Base-by-base conservation (phyloP, 2,329 filamentous ascomycete genomes). In the Aureobasidium sp. region DNA sequence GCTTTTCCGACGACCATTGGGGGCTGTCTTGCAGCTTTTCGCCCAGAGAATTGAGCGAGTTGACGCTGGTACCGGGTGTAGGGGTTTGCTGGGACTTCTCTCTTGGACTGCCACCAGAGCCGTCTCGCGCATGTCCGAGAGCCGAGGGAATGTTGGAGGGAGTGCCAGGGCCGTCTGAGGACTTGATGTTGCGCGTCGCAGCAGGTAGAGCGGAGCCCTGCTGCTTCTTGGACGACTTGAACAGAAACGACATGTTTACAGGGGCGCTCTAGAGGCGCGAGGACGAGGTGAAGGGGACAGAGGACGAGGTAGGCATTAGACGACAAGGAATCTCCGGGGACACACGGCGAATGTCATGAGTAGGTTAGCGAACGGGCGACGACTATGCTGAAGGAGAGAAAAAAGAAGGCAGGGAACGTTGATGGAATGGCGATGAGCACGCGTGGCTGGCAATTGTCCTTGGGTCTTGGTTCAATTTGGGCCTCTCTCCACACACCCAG, bases 41-140 rank as follows among this genome's bases (percentile, higher is more conserved):
- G n/a, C 27, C 70, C 44, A 91, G 75, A 2, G 89, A 92, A 72
- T 86, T 89, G 66, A 93, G 72, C 1, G 80, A 82, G 69, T 82
- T 85, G 63, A 81, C 79, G 71, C 90, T 93, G 64, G 86, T 86
- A n/a, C 86, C 89, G 5, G 90, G 88, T 6, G 88, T 89, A 54
- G 87, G 84, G 62, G 87, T 85, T 3, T 82, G 77, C 33, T 72
- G 71, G 48, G 65, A 66, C 42, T 70, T 70, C 17, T 60, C 57
- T 22, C 57, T 29, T 24, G 57, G 57, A 11, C 57, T 60, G n/a
- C 57, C 45, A 35, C 35, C 47, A 4, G 54, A 58, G 19, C 70
- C 67, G 29, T 66, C 71, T 65, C 73, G 73, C 52, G 48, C 65
- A 61, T 66, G 66, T 27, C 63, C 62, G 29, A 68, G 64, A 60